Base-by-base conservation (phyloP, 768 basidiomycete species). In the Lactarius sp. region DNA sequence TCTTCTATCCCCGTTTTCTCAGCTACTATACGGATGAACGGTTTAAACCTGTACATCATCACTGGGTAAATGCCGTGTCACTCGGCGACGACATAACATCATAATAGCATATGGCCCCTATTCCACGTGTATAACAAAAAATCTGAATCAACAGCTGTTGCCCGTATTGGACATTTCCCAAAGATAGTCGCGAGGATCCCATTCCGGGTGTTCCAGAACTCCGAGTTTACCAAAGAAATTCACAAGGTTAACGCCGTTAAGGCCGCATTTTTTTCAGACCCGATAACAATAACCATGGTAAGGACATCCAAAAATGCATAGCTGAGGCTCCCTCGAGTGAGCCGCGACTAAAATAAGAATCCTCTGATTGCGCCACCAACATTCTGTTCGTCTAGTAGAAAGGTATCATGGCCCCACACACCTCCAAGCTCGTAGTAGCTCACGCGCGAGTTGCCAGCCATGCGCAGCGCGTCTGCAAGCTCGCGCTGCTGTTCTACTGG, bases 361-460 rank as follows among this genome's bases (percentile, higher is more conserved):
- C 94, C 94, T 65, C 90, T 82, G 60, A 98, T 87, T 1, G 94
- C 94, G 1, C 94, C 88, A 9, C 94, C 94, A 0, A 98, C 92
- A 69, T 93, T 94, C 65, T 88, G 78, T 9, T 92, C 85, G 71
- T 97, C 94, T 68, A 97, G 78, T 85, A 98, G 77, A 78, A 98
- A 98, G 22, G 94, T 98, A 75, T 99, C 96, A 71, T 99, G 96
- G 1, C 97, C 97, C 95, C 94, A 98, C n/a, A 98, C 95, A 9
- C 96, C 95, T 33, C 96, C 96, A 2, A 98, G 82, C 75, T 98
- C 97, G 73, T 96, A 99, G 75, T 98, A 98, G 64, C 91, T 89
- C 33, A 99, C 97, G 61, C 81, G 78, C 16, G 85, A 75, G 73
- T 98, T 98, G 0, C 97, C 97, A 1, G 88, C 85, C 83, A 93